phyloP scores from a whole-genome alignment of 805 yeast species.

The Starmerella potacharoeniae region DNA sequence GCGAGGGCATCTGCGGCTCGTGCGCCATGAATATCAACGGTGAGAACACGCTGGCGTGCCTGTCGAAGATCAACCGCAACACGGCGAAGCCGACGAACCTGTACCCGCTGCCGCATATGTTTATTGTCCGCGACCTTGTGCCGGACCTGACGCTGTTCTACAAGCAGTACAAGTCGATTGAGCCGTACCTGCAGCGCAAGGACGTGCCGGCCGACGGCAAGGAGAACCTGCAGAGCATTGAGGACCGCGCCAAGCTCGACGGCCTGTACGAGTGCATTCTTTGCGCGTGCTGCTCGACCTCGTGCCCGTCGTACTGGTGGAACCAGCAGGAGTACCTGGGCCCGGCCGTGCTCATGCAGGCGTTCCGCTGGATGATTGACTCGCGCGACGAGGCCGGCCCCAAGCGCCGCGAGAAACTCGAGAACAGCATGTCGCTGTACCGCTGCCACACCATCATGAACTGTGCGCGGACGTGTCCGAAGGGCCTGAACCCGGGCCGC shows the following conservation, averaged over 20 bases:
- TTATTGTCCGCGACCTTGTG: conserved; percentile 89
- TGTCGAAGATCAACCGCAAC: conserved; percentile 84
- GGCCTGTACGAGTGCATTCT: conserved; percentile 95
- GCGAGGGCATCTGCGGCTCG: conserved; percentile 99
- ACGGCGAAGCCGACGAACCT: conserved; percentile 64
- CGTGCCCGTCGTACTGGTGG: conserved; percentile 99
- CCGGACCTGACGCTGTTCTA: conserved; percentile 97
- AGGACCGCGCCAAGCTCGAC: conserved; percentile 90
- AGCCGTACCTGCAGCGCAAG: conserved; percentile 87
- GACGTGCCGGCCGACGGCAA: conserved; percentile 75
- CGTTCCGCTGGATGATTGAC: conserved; percentile 97
- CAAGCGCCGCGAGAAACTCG: conserved; percentile 75
- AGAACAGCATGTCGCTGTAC: conserved; percentile 94
- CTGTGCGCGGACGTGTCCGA: conserved; percentile 96
- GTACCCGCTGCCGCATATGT: conserved; percentile 97
- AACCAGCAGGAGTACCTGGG: conserved; percentile 97
- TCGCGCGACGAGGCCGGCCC: conserved; percentile 86
- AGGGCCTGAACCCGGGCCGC: conserved; percentile 94
- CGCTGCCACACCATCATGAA: conserved; percentile 99
- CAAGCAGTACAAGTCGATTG: conserved; percentile 95
- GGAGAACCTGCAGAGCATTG: conserved; percentile 83
- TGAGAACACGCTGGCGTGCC: conserved; percentile 89
- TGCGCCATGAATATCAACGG: conserved; percentile 99
- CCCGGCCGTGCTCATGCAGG: conserved; percentile 98
- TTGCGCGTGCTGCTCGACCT: conserved; percentile 97